Conservation (phyloP, 2,329 filamentous ascomycete genomes). For the Alternaria infectoria region DNA sequence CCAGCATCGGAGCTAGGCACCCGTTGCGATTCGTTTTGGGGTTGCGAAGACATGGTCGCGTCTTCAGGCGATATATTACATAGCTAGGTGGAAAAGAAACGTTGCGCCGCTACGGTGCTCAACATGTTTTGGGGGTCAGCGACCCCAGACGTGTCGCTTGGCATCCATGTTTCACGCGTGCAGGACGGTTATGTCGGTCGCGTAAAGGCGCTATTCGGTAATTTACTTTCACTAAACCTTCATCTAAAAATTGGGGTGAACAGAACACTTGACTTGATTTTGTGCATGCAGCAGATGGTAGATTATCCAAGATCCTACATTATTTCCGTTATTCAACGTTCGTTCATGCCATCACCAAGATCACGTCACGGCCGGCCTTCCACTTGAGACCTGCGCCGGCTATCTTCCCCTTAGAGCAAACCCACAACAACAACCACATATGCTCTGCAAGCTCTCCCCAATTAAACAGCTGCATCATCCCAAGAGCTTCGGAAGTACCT, state of each 20-base stretch:
- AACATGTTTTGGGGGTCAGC: conserved; percentile 12
- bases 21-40: conserved; percentile 20
- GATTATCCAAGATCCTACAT: too few relatives aligned
- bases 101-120: conserved; percentile 12
- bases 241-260: not conserved
- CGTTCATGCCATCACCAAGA: conserved; percentile 56
- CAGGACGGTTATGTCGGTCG: not conserved
- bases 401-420: conserved; percentile 71
- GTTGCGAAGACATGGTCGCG: conserved; percentile 29
- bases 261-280: not conserved
- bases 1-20: conserved; percentile 29
- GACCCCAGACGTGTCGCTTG: conserved; percentile 10
- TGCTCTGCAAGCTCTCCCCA: conserved; percentile 78
- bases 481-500: conserved; percentile 24
- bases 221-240: not conserved
- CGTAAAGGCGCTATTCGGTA: not conserved
- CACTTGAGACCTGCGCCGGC: conserved; percentile 66
- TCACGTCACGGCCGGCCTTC: conserved; percentile 64
- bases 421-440: conserved; percentile 75
- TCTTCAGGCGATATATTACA: conserved; percentile 18
- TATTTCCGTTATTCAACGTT: too few relatives aligned
- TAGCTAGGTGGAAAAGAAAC: conserved; percentile 4
- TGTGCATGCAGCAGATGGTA: not conserved
- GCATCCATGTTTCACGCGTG: conserved; percentile 10
- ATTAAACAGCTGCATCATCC: conserved; percentile 70